Base-by-base conservation (phyloP, 2,329 filamentous ascomycete genomes). In the Blumeria graminis region DNA sequence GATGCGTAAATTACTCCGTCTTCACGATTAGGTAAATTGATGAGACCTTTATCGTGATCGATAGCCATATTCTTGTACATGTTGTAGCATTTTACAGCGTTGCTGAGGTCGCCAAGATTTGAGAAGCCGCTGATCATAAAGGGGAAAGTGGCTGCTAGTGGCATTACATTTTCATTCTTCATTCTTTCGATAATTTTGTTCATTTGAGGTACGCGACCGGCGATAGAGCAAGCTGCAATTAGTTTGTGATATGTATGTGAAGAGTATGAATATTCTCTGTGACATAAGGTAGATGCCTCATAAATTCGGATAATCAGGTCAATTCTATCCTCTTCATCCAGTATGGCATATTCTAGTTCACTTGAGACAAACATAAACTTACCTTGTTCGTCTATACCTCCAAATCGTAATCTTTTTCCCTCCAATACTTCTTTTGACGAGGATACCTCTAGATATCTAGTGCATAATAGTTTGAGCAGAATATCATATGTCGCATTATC, bases 121-220 rank as follows among this genome's bases (percentile, higher is more conserved):
- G 86, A 86, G 66, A 94, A 96, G 0, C 89, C 88, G n/a, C 84
- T 81, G 67, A 98, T 95, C 86, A 98, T 94, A 16, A 82, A 77
- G 1, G 88, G 84, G 70, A 94, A 96, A 55, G 90, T 86, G 50
- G 83, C 80, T 6, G 87, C 82, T 58, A 83, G 81, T 0, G 90
- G 86, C 14, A 78, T 76, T 22, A 86, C 77, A 57, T 81, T 81
- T 62, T 77, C 81, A 38, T 76, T 71, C 68, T 94, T 87, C 88
- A 96, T 93, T 68, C 96, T 87, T 61, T 86, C 82, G 64, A 90
- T 94, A 18, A 96, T 76, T 58, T 82, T 80, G 36, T 93, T 80
- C 89, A 98, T 96, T 59, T 94, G 86, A 48, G 84, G 78, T 9
- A 94, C 76, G 43, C 82, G 82, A 34, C 86, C 86, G 57, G 84